Evolutionary conservation across 2,329 filamentous ascomycete genomes (phyloP).

Genomic region (Botrytis byssoidea): DNA sequence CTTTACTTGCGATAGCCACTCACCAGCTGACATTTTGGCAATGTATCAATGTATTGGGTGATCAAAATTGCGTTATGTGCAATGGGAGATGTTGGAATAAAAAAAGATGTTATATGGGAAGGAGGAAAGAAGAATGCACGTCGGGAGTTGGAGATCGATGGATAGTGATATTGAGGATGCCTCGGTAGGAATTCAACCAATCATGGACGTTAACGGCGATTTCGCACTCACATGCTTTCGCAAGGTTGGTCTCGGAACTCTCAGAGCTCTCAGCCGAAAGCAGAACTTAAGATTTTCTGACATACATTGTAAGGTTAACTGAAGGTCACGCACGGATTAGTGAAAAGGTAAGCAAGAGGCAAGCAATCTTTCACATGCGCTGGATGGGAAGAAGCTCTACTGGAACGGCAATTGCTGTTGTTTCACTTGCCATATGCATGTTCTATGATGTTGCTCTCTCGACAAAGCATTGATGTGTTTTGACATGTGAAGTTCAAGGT

Average conservation of each 20-base stretch:
- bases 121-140: not conserved
- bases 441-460: not conserved
- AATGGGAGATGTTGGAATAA: not conserved
- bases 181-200: constrained; percentile 22
- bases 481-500: constrained; percentile 12
- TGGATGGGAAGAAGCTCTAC: not conserved
- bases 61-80: not conserved
- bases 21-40: constrained; percentile 34
- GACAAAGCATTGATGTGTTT: not conserved
- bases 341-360: not conserved
- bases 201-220: constrained; percentile 14
- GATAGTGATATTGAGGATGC: constrained; percentile 4
- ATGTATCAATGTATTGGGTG: not conserved
- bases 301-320: not conserved
- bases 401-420: not conserved
- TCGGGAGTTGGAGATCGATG: not conserved
- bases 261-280: constrained; percentile 12
- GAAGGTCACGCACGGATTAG: not conserved
- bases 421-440: not conserved
- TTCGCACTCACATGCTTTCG: constrained; percentile 18
- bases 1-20: constrained; percentile 13
- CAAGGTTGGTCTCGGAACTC: constrained; percentile 2
- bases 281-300: constrained; percentile 6
- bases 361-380: not conserved
- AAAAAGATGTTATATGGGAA: not conserved